phyloP scores from a whole-genome alignment of 225 moss, liverwort and hornwort species.

The Rhytidiadelphus loreus region DNA sequence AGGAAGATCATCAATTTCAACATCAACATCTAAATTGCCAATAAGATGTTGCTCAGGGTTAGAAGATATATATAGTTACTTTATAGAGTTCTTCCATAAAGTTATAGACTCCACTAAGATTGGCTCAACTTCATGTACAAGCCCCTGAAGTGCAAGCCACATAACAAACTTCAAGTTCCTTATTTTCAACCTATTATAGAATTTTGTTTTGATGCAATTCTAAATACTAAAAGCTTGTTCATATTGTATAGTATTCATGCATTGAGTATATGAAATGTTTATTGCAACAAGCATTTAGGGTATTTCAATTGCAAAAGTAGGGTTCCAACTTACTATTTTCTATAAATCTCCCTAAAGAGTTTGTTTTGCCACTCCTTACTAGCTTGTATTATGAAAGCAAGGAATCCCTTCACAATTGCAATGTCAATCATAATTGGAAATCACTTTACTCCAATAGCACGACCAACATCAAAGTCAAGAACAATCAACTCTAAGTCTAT shows the following conservation, averaged over 20 bases:
- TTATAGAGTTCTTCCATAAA: background rate
- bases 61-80: background rate
- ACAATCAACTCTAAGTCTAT: background rate
- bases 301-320: background rate
- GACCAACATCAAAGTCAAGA: background rate
- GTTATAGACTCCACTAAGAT: background rate
- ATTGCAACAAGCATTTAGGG: fast-evolving
- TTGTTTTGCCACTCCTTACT: background rate
- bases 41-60: fast-evolving
- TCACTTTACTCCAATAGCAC: background rate
- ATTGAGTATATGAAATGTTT: fast-evolving
- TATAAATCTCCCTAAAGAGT: background rate
- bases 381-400: background rate
- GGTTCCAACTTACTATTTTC: background rate
- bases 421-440: background rate
- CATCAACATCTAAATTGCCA: too few species aligned
- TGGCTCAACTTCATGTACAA: background rate
- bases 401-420: background rate
- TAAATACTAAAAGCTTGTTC: background rate
- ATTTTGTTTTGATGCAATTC: background rate
- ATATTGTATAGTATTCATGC: fast-evolving
- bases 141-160: fast-evolving
- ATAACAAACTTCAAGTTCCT: fast-evolving
- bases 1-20: background rate
- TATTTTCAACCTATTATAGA: background rate